These are phyloP conservation scores for Begonia masoniana DNA, from an alignment of 306 rosid species.

Conservation along the genomic window DNA sequence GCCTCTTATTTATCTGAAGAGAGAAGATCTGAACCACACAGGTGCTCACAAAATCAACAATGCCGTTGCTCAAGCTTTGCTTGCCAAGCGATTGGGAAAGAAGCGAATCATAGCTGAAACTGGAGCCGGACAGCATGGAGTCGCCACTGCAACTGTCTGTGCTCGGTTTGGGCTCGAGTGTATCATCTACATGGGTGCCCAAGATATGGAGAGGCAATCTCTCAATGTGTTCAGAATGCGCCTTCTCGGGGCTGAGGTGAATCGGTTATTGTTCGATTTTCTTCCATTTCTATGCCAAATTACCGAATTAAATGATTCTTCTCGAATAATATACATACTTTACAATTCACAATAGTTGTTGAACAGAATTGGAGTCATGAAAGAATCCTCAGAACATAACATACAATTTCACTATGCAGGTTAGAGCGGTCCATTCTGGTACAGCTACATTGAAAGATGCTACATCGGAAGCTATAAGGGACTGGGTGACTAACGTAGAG, in stretches of 20 bases:
- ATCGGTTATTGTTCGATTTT: conserved; percentile 3
- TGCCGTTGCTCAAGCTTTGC: conserved; percentile 90
- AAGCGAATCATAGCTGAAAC: conserved; percentile 89
- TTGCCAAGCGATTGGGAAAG: conserved; percentile 80
- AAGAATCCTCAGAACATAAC: conserved; percentile 1
- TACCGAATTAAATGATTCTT: neutral
- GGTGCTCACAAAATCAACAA: conserved; percentile 98
- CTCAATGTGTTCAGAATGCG: conserved; percentile 96
- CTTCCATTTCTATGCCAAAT: neutral
- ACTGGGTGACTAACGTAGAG: conserved; percentile 98
- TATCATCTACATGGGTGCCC: conserved; percentile 93
- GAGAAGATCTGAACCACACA: conserved; percentile 98
- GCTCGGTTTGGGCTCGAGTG: conserved; percentile 88
- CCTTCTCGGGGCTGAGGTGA: conserved; percentile 97
- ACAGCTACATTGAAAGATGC: conserved; percentile 98
- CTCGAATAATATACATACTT: neutral
- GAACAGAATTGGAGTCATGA: no score
- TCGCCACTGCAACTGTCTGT: conserved; percentile 95
- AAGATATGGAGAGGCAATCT: conserved; percentile 93
- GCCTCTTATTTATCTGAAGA: conserved; percentile 71
- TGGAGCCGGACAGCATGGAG: conserved; percentile 98
- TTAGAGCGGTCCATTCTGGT: conserved; percentile 81
- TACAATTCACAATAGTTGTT: neutral
- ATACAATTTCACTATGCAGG: conserved; percentile 27
- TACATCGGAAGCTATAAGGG: conserved; percentile 95